Evolutionary conservation across 192 early-diverging fungal species (phyloP), one percentile per base, ranked within the genome.

Genomic region (Glomus cerebriforme): DNA sequence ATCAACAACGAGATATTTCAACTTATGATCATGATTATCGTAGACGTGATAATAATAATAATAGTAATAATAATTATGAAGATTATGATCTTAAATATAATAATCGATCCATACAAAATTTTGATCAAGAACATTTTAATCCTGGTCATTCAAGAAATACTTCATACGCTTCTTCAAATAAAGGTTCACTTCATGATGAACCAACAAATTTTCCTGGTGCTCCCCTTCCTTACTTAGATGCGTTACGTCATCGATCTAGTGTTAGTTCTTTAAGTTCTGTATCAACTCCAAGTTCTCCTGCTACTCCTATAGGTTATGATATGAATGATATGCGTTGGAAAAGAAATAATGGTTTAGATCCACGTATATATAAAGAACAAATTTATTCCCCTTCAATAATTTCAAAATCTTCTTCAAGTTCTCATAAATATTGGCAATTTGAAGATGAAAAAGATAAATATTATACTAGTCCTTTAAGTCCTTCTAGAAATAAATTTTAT

Each of bases 221-320:
- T 29, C 19, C 31, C n/a, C 76, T 22, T 45, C 47, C 64, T 29
- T 67, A 77, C 67, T 32, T 77, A 29, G 45, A 77, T 19, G 29
- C 26, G 8, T 9, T 54, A 8, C 39, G 63, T 7, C 29, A 59
- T 24, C 27, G 64, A 17, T 49, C 63, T 19, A 77, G 39, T 77
- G 22, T 29, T 49, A 77, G 76, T 77, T 62, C 59, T 32, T 27
- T 17, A 31, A 77, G 76, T 67, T 77, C 76, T 10, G 39, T 77
- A 67, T 77, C 76, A 59, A 45, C 76, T 27, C 76, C 76, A 49
- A 77, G 76, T 67, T 29, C 27, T 24, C 76, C 76, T 2, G 58
- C 76, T 27, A 77, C 76, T 64, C 76, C 76, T 32, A 45, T 65
- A 35, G 76, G 59, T 43, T 77, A 63, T 35, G 29, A 76, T 63